Evolutionary conservation across 2,329 filamentous ascomycete genomes (phyloP), one percentile per base, ranked within the genome.

Genomic region (Myriosclerotinia scirpicola): DNA sequence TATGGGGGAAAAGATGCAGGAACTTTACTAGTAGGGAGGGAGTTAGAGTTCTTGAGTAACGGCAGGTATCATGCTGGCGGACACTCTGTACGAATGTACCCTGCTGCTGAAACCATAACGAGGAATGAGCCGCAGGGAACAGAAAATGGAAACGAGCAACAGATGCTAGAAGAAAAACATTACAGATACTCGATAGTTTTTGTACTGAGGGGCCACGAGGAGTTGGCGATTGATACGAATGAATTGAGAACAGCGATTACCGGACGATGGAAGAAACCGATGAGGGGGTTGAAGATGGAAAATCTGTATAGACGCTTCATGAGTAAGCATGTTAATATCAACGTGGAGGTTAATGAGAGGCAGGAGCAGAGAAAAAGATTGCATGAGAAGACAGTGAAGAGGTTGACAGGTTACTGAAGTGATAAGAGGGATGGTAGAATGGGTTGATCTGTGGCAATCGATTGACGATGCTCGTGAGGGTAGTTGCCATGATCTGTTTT

Each of bases 101-200:
- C 68, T 11, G 42, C 64, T 44, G 11, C n/a, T n/a, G n/a, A 50
- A 1, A 22, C 12, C 20, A 2, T 5, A 5, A 50, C 6, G 30
- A 38, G 30, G 2, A 22, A 44, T 20, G 20, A 66, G 55, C 9
- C 48, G 14, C 8, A 40, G 20, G 17, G 40, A 34, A n/a, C 53
- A 3, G 58, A 67, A 8, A 34, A 44, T 22, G 52, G 42, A 26
- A 26, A 34, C 1, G 2, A 26, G 9, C 12, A 11, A 26, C 30
- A 50, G 6, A 38, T 40, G 8, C 36, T 14, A 1, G n/a, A 6
- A 6, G 14, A 14, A 22, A 63, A 42, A 54, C 7, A 54, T 48
- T 73, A 71, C 46, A 65, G 72, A 15, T 73, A 72, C 46, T 74
- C 73, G 2, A 69, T 73, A 38, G 72, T 75, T 14, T 74, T 75